Base-by-base conservation (phyloP, 768 basidiomycete genomes). In the Artomyces pyxidatus region DNA sequence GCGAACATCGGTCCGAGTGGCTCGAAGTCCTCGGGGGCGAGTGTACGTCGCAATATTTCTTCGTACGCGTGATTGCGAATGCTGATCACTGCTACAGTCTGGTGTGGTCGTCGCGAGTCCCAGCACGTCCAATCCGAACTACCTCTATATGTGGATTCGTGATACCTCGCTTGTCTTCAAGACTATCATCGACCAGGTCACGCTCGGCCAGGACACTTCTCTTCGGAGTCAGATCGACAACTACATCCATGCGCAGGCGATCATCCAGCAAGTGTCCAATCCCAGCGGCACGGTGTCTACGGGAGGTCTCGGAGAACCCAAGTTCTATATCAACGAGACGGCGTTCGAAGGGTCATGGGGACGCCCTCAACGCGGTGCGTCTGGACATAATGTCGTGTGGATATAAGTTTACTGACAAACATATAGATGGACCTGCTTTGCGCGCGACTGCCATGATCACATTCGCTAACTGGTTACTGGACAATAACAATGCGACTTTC, bases 221-320 rank as follows among this genome's bases (percentile, higher is more conserved):
- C 68, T 84, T 22, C 67, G 73, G 6, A 47, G 58, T 2, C 70
- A 71, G 32, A 80, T 88, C 53, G 78, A 85, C 56, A 58, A 74
- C 30, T 89, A 77, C 57, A 67, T 85, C 39, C 52, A 67, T 14
- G 72, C 85, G 4, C 74, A 88, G 63, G 62, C 68, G 5, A 61
- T 60, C 41, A 62, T 88, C 22, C 88, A 90, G 60, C 77, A 83
- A 52, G 68, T 83, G 23, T 58, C 75, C 16, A 91, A 86, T 61
- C 87, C 85, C 0, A 81, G 80, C 55, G 88, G 88, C 1, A 70
- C 73, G 2, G 65, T 83, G 28, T 67, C 67, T 35, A 78, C 80
- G 0, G 83, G 84, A 9, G 85, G 87, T 17, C 74, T 91, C 32
- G 88, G 79, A n/a, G 85, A 88, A 63, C 83, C 88, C 6, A 88